Base-by-base conservation (phyloP, 345 rosid species). In the Heritiera littoralis region DNA sequence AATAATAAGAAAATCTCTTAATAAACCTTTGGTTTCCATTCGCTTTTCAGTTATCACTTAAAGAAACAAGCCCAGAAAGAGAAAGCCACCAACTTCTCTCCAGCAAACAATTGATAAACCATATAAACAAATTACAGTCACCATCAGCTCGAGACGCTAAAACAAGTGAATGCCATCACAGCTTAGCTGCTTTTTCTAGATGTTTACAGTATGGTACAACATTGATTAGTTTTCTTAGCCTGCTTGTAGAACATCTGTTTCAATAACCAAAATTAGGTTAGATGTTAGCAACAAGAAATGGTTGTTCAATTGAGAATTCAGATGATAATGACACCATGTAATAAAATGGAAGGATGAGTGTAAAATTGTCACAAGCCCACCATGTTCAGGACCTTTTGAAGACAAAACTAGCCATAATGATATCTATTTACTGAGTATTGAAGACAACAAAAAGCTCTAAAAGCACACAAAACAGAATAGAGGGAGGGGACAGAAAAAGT, bases 171-270 rank as follows among this genome's bases (percentile, higher is more conserved):
- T 67, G 23, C 66, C 81, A 58, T 68, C 72, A 17, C 75, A 51
- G n/a, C 23, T 6, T 51, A 77, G 76, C 18, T 35, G 23, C 32
- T 66, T 72, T 60, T 81, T 79, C 58, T 14, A 41, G 11, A 77
- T 78, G 78, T 83, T 91, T 87, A 97, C 85, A 97, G 95, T 72
- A 94, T 81, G 73, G 92, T 89, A 83, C 99, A 94, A 87, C 99
- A 96, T 60, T 88, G 89, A 80, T 96, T 96, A 49, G 98, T 91
- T 86, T 96, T 92, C 92, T 94, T 94, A 9, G 99, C 98, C 83
- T 92, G 97, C 91, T 94, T 94, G 95, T 96, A 96, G 84, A 96
- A 94, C 98, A 96, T 94, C 98, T 96, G 98, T 87, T 85, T 70
- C 84, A 84, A 55, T 66, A 20, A 12, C 28, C 17, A 80, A 7